These are phyloP conservation scores for Camellia oleifera DNA, from an alignment of 179 eudicot species.

Conservation along the genomic window DNA sequence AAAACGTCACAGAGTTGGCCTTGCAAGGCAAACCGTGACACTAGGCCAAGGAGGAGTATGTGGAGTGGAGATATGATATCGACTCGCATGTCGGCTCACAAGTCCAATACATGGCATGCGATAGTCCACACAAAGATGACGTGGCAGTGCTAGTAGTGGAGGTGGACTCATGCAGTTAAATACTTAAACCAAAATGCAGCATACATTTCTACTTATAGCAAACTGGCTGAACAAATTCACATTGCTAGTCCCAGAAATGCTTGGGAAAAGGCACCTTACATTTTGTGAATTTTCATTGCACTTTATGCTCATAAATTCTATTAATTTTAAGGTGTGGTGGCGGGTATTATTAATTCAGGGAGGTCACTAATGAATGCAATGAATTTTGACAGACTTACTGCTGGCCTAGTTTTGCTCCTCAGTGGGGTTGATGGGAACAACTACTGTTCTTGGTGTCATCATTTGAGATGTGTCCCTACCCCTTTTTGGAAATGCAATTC, in stretches of 20 bases:
- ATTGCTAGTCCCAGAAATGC: not conserved
- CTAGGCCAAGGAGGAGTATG: too few species aligned
- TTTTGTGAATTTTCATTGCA: not conserved
- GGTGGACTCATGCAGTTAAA: too few species aligned
- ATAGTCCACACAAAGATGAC: too few species aligned
- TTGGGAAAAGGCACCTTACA: not conserved
- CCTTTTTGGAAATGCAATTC: conserved; percentile 62
- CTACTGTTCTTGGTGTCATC: conserved; percentile 75
- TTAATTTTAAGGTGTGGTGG: too few species aligned
- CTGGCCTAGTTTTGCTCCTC: conserved; percentile 40
- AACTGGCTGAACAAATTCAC: not conserved
- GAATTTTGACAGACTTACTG: conserved; percentile 23
- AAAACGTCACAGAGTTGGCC: too few species aligned
- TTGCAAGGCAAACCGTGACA: too few species aligned
- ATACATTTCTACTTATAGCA: not conserved
- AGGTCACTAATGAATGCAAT: too few species aligned
- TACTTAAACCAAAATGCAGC: not conserved
- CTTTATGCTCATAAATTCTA: too few species aligned
- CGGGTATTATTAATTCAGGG: not conserved
- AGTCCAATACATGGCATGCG: too few species aligned
- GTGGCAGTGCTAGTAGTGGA: too few species aligned
- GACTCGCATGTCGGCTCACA: too few species aligned
- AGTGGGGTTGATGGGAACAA: conserved; percentile 57
- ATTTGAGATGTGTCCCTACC: conserved; percentile 57
- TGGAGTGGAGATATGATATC: too few species aligned